These are phyloP conservation scores for Musa beccarii DNA, from an alignment of 176 grass and related monocot species.

Conservation along the genomic window DNA sequence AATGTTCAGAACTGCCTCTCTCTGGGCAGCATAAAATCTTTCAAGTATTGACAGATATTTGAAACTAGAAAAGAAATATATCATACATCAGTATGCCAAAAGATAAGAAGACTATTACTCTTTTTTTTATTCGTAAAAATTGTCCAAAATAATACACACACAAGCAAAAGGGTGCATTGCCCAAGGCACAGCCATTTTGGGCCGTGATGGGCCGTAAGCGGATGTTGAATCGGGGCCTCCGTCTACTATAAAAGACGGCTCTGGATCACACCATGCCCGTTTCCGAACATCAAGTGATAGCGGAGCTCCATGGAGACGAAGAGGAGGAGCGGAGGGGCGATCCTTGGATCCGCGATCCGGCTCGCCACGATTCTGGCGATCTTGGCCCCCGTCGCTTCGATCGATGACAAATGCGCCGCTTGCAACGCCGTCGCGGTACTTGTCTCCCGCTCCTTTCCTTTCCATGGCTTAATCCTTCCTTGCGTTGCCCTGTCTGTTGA, in stretches of 20 bases:
- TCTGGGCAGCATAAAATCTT: no score
- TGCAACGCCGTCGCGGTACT: slow-evolving; percentile 80
- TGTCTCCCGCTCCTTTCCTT: background rate
- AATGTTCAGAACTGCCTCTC: no score
- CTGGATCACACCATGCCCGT: background rate
- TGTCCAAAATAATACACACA: no score
- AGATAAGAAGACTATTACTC: no score
- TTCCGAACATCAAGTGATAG: background rate
- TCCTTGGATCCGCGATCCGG: slow-evolving; percentile 24
- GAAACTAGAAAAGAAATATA: no score
- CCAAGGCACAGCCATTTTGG: no score
- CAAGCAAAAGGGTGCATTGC: no score
- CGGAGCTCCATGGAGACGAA: slow-evolving; percentile 29
- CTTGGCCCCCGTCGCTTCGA: slow-evolving; percentile 23
- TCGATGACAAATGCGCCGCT: slow-evolving; percentile 78
- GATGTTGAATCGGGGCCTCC: background rate
- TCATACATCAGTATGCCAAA: no score
- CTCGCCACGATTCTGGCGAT: slow-evolving; percentile 16
- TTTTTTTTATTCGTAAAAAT: no score
- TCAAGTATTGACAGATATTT: no score
- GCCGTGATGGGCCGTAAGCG: no score
- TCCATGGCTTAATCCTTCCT: background rate
- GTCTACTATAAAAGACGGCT: no score
- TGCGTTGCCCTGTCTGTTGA: background rate
- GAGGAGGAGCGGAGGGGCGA: slow-evolving; percentile 8